Percentiles rank a stretch among this genome's conserved stretches.
phyloP scores from a whole-genome alignment of 208 protist species.

The Leishmania martiniquensis region DNA sequence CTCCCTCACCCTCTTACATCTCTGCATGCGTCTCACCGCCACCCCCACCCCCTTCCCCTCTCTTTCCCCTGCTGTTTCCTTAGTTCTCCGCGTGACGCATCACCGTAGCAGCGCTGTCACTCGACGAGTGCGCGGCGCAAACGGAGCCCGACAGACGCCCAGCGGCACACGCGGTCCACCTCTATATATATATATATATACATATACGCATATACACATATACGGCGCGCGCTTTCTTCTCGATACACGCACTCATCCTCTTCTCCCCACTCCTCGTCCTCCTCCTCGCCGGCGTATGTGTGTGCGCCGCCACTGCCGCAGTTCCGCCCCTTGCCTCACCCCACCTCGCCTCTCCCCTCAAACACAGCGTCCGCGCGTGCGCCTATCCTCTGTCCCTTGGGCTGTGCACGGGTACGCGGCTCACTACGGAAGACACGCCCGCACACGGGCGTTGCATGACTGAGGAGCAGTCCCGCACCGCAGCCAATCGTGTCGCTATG shows the following conservation, averaged over 20 bases:
- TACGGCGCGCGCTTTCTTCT: background rate
- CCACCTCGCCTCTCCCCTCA: too few relatives aligned
- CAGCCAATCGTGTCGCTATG: constrained; percentile 27
- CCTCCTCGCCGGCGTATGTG: too few relatives aligned
- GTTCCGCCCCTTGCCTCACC: too few relatives aligned
- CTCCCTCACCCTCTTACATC: too few relatives aligned
- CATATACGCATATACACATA: too few relatives aligned
- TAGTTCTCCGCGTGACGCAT: too few relatives aligned
- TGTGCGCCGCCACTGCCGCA: too few relatives aligned
- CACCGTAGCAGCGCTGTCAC: background rate
- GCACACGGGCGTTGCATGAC: background rate
- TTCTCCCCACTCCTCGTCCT: background rate
- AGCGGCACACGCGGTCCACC: background rate
- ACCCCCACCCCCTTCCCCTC: background rate
- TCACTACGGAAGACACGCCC: background rate
- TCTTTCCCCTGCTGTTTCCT: background rate
- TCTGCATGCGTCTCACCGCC: too few relatives aligned
- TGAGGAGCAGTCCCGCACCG: background rate
- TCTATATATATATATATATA: background rate
- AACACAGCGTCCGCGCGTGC: too few relatives aligned
- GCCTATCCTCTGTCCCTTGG: background rate
- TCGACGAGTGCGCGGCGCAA: background rate
- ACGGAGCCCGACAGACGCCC: background rate
- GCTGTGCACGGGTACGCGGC: background rate
- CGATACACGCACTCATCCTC: background rate